These are phyloP conservation scores for Ophiocordyceps camponoti-saundersi DNA, from an alignment of 2,329 filamentous ascomycete species.

Conservation along the genomic window DNA sequence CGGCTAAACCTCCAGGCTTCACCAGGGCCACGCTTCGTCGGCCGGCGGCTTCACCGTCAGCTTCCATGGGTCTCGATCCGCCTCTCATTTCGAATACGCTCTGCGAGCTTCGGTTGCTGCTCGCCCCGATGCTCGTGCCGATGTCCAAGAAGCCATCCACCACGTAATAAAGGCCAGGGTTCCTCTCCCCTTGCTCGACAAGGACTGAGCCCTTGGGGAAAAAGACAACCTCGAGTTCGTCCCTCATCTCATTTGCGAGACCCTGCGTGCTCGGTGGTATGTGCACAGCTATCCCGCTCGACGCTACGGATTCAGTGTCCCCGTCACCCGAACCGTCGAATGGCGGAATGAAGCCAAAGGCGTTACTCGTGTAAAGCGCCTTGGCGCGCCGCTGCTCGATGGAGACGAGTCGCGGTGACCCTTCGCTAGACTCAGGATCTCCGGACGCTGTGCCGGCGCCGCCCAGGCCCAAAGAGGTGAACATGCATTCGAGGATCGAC, in stretches of 20 bases:
- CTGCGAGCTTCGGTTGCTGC: constrained; percentile 19
- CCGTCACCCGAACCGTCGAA: constrained; percentile 61
- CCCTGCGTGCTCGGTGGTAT: constrained; percentile 47
- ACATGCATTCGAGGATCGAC: constrained; percentile 87
- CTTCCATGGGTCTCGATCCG: constrained; percentile 2
- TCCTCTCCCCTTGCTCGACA: constrained; percentile 93
- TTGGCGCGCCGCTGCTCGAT: constrained; percentile 71
- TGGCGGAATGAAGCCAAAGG: constrained; percentile 80
- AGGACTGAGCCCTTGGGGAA: constrained; percentile 90
- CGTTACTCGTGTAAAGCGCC: constrained; percentile 52
- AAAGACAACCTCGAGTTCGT: constrained; percentile 93
- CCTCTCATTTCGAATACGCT: constrained; percentile 15
- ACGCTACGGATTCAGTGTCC: constrained; percentile 74
- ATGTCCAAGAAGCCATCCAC: constrained; percentile 95
- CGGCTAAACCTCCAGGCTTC: constrained; percentile 85
- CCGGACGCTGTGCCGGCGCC: constrained; percentile 46
- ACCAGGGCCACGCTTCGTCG: constrained; percentile 71
- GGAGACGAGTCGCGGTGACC: constrained; percentile 68
- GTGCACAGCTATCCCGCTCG: constrained; percentile 43
- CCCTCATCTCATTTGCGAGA: constrained; percentile 63
- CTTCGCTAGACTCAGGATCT: constrained; percentile 61
- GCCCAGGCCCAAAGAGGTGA: constrained; percentile 77
- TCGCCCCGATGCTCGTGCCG: constrained; percentile 73
- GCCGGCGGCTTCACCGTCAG: constrained; percentile 22
- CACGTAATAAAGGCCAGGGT: constrained; percentile 91